Percentiles rank a stretch among this genome's conserved stretches.
These are phyloP conservation scores for Thamnidium elegans DNA, from an alignment of 192 early-diverging fungal species.

Conservation along the genomic window DNA sequence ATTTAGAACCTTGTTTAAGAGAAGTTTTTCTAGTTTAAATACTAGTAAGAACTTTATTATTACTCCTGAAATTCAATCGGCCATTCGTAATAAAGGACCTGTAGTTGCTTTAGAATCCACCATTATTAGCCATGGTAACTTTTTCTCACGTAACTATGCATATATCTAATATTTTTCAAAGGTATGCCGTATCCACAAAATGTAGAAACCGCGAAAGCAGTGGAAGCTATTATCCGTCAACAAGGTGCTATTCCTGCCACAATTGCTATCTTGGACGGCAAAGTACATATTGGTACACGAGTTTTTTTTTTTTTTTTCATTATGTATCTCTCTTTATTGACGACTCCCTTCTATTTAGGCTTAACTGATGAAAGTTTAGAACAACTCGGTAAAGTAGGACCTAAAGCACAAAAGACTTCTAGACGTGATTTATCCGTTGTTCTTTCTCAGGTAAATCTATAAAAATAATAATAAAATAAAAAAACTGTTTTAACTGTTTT, in stretches of 20 bases:
- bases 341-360: conserved; percentile 27
- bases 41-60: conserved; percentile 12
- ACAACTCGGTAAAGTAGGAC: conserved; percentile 58
- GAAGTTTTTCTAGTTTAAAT: conserved; percentile 18
- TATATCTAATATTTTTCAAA: conserved; percentile 4
- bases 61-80: conserved; percentile 43
- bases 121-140: conserved; percentile 85
- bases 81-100: conserved; percentile 60
- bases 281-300: conserved; percentile 70
- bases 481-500: background rate
- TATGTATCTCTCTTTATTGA: background rate
- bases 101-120: conserved; percentile 93
- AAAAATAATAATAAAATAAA: no score
- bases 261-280: conserved; percentile 85
- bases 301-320: background rate
- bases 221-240: conserved; percentile 73
- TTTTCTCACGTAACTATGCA: background rate
- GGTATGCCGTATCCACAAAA: conserved; percentile 94
- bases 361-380: conserved; percentile 61
- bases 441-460: conserved; percentile 52
- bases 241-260: conserved; percentile 83
- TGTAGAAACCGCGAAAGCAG: conserved; percentile 74
- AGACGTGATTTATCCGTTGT: conserved; percentile 81
- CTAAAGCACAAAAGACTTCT: conserved; percentile 74
- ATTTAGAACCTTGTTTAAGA: background rate